Percentiles rank a stretch among this genome's conserved stretches.
Evolutionary conservation across 306 rosid genomes (phyloP).

Genomic region (Albizia julibrissin): DNA sequence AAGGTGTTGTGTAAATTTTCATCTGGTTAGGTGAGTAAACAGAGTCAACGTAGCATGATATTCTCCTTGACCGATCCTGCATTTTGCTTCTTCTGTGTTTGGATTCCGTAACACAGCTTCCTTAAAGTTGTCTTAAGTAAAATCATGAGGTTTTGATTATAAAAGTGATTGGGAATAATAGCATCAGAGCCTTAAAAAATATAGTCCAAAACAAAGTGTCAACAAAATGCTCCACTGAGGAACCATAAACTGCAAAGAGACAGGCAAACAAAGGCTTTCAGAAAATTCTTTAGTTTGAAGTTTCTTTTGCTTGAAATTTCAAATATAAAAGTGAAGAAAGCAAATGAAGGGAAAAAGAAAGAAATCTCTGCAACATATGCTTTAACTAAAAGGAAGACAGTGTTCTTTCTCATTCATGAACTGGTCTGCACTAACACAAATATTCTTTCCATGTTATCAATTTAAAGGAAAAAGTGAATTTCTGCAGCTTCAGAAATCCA

Average conservation of each 20-base stretch:
- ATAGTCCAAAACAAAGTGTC: background rate
- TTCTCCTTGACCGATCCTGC: background rate
- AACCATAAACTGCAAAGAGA: background rate
- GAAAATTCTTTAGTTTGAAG: background rate
- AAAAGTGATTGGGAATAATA: background rate
- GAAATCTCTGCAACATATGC: background rate
- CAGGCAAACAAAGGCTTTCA: background rate
- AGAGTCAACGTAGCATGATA: background rate
- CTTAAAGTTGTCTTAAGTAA: background rate
- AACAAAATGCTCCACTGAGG: background rate
- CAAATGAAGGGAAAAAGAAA: background rate
- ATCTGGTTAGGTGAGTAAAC: slow-evolving; percentile 1
- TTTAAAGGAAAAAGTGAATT: background rate
- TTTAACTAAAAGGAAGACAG: background rate
- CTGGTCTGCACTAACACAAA: background rate
- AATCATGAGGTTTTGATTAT: background rate
- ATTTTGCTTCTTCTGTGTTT: slow-evolving; percentile 1
- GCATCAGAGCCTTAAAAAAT: background rate
- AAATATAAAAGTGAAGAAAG: background rate
- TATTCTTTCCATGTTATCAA: background rate
- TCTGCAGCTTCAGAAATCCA: background rate
- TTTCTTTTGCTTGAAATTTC: background rate
- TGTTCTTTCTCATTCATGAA: background rate
- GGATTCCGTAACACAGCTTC: background rate
- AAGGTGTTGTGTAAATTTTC: background rate